Percentiles rank a stretch among this genome's conserved stretches.
phyloP scores from a whole-genome alignment of 306 rosid species.

The cucumber (Cucumis sativus) region Cucumber_9930_V3 NC_026657.2:12858001-12858500 shows the following conservation, averaged over 20 bases:
- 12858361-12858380: background rate
- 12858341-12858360: background rate
- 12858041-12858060: background rate
- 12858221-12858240: background rate
- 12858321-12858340: background rate
- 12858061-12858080: background rate
- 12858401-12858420: background rate
- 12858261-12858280: background rate
- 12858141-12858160: background rate
- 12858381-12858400: background rate
- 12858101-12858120: background rate
- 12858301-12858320: background rate
- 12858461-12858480: background rate
- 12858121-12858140: background rate
- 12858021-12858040: background rate
- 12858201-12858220: background rate
- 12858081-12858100: background rate
- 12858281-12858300: background rate
- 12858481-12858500: background rate
- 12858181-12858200: background rate
- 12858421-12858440: background rate
- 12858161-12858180: background rate
- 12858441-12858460: background rate
- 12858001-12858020: background rate
- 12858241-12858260: background rate